Percentiles rank a stretch among this genome's conserved stretches.
phyloP scores from a whole-genome alignment of 2,329 filamentous ascomycete genomes.

The Pseudogymnoascus destructans region DNA sequence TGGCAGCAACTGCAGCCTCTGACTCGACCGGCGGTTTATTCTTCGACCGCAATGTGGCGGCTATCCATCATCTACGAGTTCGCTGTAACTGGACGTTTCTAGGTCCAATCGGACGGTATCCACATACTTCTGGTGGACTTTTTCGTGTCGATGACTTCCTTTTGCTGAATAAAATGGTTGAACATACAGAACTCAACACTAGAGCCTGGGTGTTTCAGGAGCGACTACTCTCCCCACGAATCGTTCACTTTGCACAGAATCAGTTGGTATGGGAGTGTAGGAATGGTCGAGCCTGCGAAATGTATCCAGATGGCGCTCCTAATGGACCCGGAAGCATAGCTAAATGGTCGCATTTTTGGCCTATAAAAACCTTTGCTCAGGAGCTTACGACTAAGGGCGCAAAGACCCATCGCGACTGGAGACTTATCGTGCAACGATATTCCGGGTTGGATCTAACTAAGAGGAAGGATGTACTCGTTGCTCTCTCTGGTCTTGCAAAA shows the following conservation, averaged over 20 bases:
- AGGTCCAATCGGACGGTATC: background rate
- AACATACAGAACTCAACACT: background rate
- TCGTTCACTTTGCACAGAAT: constrained; percentile 11
- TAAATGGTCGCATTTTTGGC: background rate
- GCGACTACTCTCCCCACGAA: constrained; percentile 11
- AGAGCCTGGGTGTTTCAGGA: constrained; percentile 15
- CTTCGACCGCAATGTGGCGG: background rate
- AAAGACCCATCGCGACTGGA: background rate
- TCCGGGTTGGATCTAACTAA: constrained; percentile 16
- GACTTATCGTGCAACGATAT: constrained; percentile 7
- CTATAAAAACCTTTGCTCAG: background rate
- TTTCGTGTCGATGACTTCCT: background rate
- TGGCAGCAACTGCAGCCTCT: constrained; percentile 12
- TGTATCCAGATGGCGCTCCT: background rate
- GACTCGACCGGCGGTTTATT: constrained; percentile 12
- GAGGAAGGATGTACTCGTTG: constrained; percentile 16
- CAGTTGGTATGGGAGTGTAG: constrained; percentile 13
- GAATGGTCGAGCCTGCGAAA: background rate
- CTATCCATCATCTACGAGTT: background rate
- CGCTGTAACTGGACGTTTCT: background rate
- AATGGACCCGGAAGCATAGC: background rate
- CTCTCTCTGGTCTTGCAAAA: constrained; percentile 17
- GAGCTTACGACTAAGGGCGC: no score
- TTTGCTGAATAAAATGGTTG: background rate
- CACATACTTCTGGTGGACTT: background rate